A percentile compares a stretch with the other conserved stretches of the same genome.
phyloP scores from a whole-genome alignment of 1,139 yeast species.

The Kodamaea suecica region DNA sequence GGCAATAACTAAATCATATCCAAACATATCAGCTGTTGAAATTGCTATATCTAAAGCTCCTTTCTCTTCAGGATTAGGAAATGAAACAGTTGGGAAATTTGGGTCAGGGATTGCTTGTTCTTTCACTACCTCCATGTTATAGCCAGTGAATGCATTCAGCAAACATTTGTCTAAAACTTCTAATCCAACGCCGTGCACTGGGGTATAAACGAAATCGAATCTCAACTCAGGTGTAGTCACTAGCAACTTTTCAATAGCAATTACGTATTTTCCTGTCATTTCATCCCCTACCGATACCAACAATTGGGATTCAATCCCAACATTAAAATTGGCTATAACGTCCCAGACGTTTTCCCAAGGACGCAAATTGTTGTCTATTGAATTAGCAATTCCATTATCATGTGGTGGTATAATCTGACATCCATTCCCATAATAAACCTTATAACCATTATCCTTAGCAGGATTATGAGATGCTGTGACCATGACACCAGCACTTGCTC shows the following conservation, averaged over 20 bases:
- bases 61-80: conserved; percentile 95
- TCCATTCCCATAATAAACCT: conserved; percentile 90
- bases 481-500: conserved; percentile 86
- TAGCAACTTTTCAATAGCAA: conserved; percentile 28
- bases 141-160: conserved; percentile 12
- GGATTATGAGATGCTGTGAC: conserved; percentile 97
- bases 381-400: conserved; percentile 66
- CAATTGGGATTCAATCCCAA: conserved; percentile 20
- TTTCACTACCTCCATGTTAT: conserved; percentile 33
- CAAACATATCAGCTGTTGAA: conserved; percentile 44
- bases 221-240: conserved; percentile 16
- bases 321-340: conserved; percentile 30
- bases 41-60: conserved; percentile 84
- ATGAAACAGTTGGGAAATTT: conserved; percentile 74
- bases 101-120: conserved; percentile 81
- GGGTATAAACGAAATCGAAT: conserved; percentile 72
- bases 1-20: conserved; percentile 63
- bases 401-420: conserved; percentile 96
- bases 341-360: conserved; percentile 64
- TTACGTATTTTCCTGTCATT: conserved; percentile 35
- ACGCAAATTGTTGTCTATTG: conserved; percentile 56
- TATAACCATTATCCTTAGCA: conserved; percentile 85
- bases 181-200: conserved; percentile 92
- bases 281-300: conserved; percentile 29
- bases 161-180: conserved; percentile 37